Base-by-base conservation (phyloP, 169 alveolate genomes). In the Plasmodium adleri region DNA sequence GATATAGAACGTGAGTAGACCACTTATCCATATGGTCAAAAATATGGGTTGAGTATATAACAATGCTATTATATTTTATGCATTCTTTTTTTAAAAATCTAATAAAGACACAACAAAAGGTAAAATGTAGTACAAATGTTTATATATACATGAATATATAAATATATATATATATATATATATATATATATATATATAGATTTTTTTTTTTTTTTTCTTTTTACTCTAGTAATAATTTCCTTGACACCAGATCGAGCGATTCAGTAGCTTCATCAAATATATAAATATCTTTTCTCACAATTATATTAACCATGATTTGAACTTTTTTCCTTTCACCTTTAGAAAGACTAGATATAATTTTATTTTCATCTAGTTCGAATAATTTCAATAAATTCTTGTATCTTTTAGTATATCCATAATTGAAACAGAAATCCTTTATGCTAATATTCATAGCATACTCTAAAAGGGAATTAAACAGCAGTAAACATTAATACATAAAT, bases 201-300 rank as follows among this genome's bases (percentile, higher is more conserved):
- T 32, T 32, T 32, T 32, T 39, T 39, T 39, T 6, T 39, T 39
- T 39, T 39, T 39, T 39, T 39, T 39, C 7, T 45, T 15, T 39
- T 73, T 83, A 83, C 91, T 83, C 91, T 32, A 83, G 59, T 63
- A 83, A 63, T 13, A 83, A 39, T 62, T 83, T 83, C 52, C 91
- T 56, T n/a, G 91, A 83, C 56, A 83, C 70, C 43, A 83, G 52
- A 50, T 83, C 91, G 8, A 83, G 20, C 15, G 91, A 83, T 62
- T 83, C 91, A n/a, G 91, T 71, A 39, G 73, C 91, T 49, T 83
- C 91, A 32, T 83, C 91, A 62, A 83, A 83, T 56, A 83, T 83
- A 50, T 83, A 83, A 47, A 83, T 73, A 10, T 83, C 91, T 63
- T 83, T 83, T 68, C 91, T 83, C 54, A 60, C 45, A 54, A 83